A percentile compares a stretch with the other conserved stretches of the same genome.
Conservation (phyloP, 805 yeast genomes). For the Wickerhamomyces chaumierensis region DNA sequence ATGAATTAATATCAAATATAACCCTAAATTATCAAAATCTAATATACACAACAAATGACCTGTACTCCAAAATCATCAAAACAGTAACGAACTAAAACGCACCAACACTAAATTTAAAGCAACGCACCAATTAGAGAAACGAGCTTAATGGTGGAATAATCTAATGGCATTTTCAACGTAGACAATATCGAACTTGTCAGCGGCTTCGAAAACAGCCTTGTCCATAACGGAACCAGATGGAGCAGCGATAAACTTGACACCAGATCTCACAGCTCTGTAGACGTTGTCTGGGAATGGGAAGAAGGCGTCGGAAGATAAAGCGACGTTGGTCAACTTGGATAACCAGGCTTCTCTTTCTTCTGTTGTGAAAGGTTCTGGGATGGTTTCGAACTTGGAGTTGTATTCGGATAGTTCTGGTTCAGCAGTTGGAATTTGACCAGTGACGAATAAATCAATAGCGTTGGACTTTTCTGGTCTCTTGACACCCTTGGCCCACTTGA, state of each 20-base stretch:
- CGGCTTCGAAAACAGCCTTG: conserved; percentile 90
- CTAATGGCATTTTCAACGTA: conserved; percentile 97
- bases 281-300: conserved; percentile 99
- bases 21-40: too few relatives aligned
- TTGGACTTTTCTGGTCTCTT: conserved; percentile 98
- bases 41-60: too few relatives aligned
- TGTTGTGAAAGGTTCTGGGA: conserved; percentile 75
- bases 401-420: conserved; percentile 93
- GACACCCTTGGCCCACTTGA: conserved; percentile 96
- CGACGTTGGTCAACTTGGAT: conserved; percentile 68
- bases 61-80: too few relatives aligned
- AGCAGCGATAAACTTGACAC: conserved; percentile 93
- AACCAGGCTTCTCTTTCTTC: conserved; percentile 87
- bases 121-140: too few relatives aligned
- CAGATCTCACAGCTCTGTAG: conserved; percentile 93
- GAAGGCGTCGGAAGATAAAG: conserved; percentile 95
- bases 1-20: too few relatives aligned
- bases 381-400: conserved; percentile 72
- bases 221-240: conserved; percentile 98
- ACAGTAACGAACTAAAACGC: not conserved
- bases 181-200: conserved; percentile 81
- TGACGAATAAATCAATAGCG: conserved; percentile 90
- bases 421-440: conserved; percentile 79
- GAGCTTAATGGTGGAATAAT: conserved; percentile 89
- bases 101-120: too few relatives aligned